These are phyloP conservation scores for Piper betle DNA, from an alignment of 164 flowering plant species.

Conservation along the genomic window DNA sequence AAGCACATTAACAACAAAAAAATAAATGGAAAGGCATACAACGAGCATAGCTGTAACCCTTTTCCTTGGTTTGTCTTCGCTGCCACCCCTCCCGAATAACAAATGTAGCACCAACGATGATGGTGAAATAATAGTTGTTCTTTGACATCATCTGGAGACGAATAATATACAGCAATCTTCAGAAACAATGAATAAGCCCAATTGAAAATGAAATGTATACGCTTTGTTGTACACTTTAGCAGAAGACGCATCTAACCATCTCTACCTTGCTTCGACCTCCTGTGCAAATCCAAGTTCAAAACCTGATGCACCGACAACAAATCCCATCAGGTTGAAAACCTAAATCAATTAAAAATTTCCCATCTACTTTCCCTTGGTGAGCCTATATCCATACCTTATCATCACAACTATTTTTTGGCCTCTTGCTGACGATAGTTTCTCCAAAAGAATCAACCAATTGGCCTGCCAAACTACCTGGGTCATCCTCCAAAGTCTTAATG, in stretches of 20 bases:
- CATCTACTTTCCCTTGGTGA: neutral
- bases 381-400: slow-evolving; percentile 47
- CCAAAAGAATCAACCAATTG: slow-evolving; percentile 81
- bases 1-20: too few species aligned
- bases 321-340: neutral
- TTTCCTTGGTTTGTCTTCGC: neutral
- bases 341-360: neutral
- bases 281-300: neutral
- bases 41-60: neutral
- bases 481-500: slow-evolving; percentile 66
- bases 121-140: neutral
- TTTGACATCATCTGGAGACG: neutral
- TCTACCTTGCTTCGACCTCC: neutral
- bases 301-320: neutral
- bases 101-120: neutral
- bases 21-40: neutral
- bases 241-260: neutral
- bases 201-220: too few species aligned
- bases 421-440: slow-evolving; percentile 62
- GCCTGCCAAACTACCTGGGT: slow-evolving; percentile 79
- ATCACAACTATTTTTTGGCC: slow-evolving; percentile 54
- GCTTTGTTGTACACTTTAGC: neutral
- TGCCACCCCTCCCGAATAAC: neutral
- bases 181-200: neutral
- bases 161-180: too few species aligned